Conservation (phyloP, 2,329 filamentous ascomycete species). For the Aotearoamyces nothofagi region DNA sequence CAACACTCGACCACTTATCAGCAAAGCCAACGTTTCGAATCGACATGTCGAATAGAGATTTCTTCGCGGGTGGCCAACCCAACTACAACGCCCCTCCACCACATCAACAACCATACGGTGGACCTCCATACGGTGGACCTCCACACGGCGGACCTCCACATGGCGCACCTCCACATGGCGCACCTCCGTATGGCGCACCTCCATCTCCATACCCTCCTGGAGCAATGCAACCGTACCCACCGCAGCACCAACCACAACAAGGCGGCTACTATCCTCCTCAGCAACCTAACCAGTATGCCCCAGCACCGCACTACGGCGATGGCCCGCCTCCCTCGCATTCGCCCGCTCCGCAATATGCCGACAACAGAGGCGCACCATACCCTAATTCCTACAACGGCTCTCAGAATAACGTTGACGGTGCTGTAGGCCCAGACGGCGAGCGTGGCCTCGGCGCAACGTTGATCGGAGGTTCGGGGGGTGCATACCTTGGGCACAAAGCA, state of each 20-base stretch:
- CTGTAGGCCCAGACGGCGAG: slow-evolving; percentile 26
- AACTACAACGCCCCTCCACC: slow-evolving; percentile 4
- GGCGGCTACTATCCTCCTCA: slow-evolving; percentile 10
- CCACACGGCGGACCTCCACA: slow-evolving; percentile 3
- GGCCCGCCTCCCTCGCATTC: slow-evolving; percentile 9
- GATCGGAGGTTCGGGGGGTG: slow-evolving; percentile 35
- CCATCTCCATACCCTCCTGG: slow-evolving; percentile 6
- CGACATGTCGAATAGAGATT: slow-evolving; percentile 17
- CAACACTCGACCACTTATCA: too few species aligned
- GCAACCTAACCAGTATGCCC: slow-evolving; percentile 9
- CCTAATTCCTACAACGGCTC: slow-evolving; percentile 6
- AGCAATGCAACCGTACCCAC: slow-evolving; percentile 2
- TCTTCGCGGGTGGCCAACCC: slow-evolving; percentile 13
- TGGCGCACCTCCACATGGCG: slow-evolving; percentile 7
- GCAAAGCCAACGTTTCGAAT: too few species aligned
- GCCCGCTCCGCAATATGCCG: slow-evolving; percentile 5
- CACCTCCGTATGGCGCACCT: slow-evolving; percentile 5
- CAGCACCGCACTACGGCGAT: slow-evolving; percentile 4
- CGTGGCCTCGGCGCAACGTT: slow-evolving; percentile 38
- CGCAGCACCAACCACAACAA: slow-evolving; percentile 5
- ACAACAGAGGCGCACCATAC: slow-evolving; percentile 5
- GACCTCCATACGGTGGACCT: neutral
- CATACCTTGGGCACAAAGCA: slow-evolving; percentile 35
- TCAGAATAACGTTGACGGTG: slow-evolving; percentile 7
- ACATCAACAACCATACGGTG: slow-evolving; percentile 9